Evolutionary conservation across 176 grass and related monocot genomes (phyloP), one percentile per base, ranked within the genome.

Genomic region (Juncus effusus): DNA sequence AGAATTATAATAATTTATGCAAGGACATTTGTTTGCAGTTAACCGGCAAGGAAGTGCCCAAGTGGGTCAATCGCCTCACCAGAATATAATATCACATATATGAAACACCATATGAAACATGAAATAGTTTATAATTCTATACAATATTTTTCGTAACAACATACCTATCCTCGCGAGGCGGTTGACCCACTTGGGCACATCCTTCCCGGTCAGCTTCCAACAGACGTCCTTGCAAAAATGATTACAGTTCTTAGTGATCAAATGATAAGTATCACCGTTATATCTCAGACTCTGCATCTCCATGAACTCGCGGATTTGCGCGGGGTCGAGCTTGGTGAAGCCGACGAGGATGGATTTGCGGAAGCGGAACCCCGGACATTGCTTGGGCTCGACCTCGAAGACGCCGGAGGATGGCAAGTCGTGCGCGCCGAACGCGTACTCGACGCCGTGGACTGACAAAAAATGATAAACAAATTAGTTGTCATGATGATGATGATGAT

Each of bases 391-490:
- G 61, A 92, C 93, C 74, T 97, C 93, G 79, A 97, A 97, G 14
- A 97, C 93, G 12, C 93, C 93, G 15, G 87, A 92, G 0, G 88
- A 86, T 13, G 93, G 75, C 68, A 86, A 97, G 68, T 97, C 93
- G 62, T 97, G 93, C 13, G 93, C 93, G 76, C 93, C 93, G 63
- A 97, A 97, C 77, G 93, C 93, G 77, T 97, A 97, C 82, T 97
- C 93, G 13, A 97, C 93, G 50, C 88, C 88, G 56, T 97, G 83
- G 65, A 97, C 93, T 97, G 74, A 52, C 64, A 55, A 66, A 6
- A 36, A 40, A 57, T 51, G 55, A 10, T 3, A 70, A 39, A 69
- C 45, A 62, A 60, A 64, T 56, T 69, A n/a, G 64, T 45, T 4
- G n/a, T n/a, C n/a, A n/a, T n/a, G n/a, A n/a, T n/a, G n/a, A n/a